phyloP scores from a whole-genome alignment of 371 early-diverging fungal species.

The Mucor sp. region DNA sequence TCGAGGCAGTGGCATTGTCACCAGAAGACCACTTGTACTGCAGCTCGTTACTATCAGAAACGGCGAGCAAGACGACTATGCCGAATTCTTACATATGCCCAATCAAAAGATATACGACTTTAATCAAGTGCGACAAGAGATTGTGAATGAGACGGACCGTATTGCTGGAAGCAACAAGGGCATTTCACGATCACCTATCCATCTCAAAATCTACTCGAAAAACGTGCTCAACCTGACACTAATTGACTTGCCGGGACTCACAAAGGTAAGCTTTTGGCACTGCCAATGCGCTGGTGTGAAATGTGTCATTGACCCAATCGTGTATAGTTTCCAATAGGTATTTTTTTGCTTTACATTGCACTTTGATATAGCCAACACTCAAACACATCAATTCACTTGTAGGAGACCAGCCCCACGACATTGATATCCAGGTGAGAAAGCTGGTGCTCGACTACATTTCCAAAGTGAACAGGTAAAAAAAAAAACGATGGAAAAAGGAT shows the following conservation, averaged over 20 bases:
- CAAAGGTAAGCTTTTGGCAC: constrained; percentile 70
- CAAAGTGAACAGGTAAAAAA: constrained; percentile 82
- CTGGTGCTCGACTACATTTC: constrained; percentile 85
- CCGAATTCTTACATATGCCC: constrained; percentile 78
- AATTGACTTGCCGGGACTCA: constrained; percentile 93
- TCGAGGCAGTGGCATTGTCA: constrained; percentile 91
- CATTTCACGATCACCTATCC: constrained; percentile 83
- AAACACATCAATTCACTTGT: constrained; percentile 11
- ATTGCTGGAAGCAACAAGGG: constrained; percentile 86
- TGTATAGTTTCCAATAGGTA: constrained; percentile 49
- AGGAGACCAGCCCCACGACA: constrained; percentile 89
- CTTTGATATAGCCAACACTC: neutral
- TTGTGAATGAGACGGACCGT: constrained; percentile 86
- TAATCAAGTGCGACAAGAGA: constrained; percentile 81
- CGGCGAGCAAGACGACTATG: constrained; percentile 53
- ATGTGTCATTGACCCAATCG: neutral
- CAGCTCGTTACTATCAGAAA: constrained; percentile 76
- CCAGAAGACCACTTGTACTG: constrained; percentile 90
- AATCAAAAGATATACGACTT: constrained; percentile 80
- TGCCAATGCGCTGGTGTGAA: too few relatives aligned
- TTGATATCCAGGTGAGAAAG: constrained; percentile 83
- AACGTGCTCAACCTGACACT: constrained; percentile 89
- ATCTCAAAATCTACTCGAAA: constrained; percentile 82
- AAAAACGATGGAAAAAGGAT: too few relatives aligned
- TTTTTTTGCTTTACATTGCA: neutral